These are phyloP conservation scores for Phytophthora europaea DNA, from an alignment of 352 stramenopile species.

Conservation along the genomic window DNA sequence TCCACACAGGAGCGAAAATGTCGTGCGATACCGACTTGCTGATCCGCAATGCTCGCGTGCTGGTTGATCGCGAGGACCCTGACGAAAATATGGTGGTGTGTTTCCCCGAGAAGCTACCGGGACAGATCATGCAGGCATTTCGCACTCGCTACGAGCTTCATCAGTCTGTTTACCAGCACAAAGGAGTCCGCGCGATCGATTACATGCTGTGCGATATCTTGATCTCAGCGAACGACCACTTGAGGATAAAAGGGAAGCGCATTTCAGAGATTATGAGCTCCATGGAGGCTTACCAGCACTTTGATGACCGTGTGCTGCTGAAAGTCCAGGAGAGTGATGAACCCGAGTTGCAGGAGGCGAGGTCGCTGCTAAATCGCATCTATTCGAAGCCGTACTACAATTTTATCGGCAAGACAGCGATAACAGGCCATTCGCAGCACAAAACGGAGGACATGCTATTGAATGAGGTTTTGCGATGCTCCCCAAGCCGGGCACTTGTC, in stretches of 20 bases:
- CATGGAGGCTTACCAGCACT: conserved; percentile 83
- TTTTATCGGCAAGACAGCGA: conserved; percentile 73
- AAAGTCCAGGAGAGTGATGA: conserved; percentile 81
- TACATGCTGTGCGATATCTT: conserved; percentile 92
- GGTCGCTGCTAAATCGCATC: conserved; percentile 69
- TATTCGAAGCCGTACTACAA: conserved; percentile 81
- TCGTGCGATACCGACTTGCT: conserved; percentile 81
- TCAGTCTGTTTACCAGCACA: conserved; percentile 91
- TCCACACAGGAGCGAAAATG: conserved; percentile 80
- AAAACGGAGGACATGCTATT: conserved; percentile 64
- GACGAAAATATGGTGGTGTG: conserved; percentile 70
- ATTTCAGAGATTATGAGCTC: conserved; percentile 75
- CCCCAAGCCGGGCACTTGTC: conserved; percentile 39
- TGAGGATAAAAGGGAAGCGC: conserved; percentile 66
- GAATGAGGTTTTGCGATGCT: conserved; percentile 70
- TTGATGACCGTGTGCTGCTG: conserved; percentile 85
- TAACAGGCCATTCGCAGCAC: conserved; percentile 54
- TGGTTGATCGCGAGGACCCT: conserved; percentile 63
- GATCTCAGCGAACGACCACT: conserved; percentile 68
- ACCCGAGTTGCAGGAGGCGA: conserved; percentile 53
- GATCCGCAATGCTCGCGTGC: conserved; percentile 78
- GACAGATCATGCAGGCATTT: conserved; percentile 91
- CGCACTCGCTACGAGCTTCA: conserved; percentile 89
- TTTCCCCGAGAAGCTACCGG: conserved; percentile 90
- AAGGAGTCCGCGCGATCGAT: conserved; percentile 82